phyloP scores from a whole-genome alignment of 768 basidiomycete genomes.

The Dentipellis fragilis region DNA sequence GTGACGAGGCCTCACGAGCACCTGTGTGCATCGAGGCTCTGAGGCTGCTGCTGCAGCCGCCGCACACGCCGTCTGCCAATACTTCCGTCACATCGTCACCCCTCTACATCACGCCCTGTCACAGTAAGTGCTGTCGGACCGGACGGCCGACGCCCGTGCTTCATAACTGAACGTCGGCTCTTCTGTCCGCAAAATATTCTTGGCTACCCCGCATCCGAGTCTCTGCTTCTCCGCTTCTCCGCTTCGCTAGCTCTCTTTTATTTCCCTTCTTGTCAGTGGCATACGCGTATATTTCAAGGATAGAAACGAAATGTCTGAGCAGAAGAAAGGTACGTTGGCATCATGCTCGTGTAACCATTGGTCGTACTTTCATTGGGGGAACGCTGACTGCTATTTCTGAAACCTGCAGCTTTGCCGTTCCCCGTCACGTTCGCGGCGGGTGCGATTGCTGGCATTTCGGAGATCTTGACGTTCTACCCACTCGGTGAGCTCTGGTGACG shows the following conservation, averaged over 20 bases:
- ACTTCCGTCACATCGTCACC: neutral
- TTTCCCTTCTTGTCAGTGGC: neutral
- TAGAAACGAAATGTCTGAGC: neutral
- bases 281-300: neutral
- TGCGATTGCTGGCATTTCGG: slow-evolving; percentile 88
- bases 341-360: neutral
- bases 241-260: too few relatives aligned
- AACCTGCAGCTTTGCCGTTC: slow-evolving; percentile 68
- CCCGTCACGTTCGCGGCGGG: slow-evolving; percentile 88
- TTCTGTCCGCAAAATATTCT: neutral
- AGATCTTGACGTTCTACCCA: slow-evolving; percentile 81
- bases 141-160: neutral
- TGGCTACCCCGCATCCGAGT: too few relatives aligned
- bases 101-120: neutral
- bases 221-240: too few relatives aligned
- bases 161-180: neutral
- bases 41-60: neutral
- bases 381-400: neutral
- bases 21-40: slow-evolving; percentile 8
- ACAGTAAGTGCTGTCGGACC: neutral
- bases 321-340: neutral
- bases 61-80: neutral
- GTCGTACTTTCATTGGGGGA: neutral
- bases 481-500: slow-evolving; percentile 47
- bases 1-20: neutral